Conservation (phyloP, 163 green algal genomes). For the Trebouxiophyceae sp. region DNA sequence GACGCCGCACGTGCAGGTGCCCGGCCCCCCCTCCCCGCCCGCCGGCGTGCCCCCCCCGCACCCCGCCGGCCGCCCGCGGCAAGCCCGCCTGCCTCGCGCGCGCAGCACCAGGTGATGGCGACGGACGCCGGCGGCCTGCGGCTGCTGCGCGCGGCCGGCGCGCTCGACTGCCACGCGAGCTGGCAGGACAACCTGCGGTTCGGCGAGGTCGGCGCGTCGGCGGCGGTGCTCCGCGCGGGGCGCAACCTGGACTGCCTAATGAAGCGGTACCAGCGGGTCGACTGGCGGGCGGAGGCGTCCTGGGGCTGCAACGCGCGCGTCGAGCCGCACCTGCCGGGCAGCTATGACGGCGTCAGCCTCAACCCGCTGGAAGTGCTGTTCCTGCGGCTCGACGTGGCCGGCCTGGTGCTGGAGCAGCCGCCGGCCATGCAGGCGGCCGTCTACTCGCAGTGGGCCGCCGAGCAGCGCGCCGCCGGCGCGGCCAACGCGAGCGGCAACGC, state of each 20-base stretch:
- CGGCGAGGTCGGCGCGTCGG: slow-evolving; percentile 23
- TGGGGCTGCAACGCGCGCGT: slow-evolving; percentile 34
- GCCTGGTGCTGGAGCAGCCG: background rate
- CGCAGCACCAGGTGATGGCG: background rate
- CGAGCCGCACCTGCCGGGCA: slow-evolving; percentile 1
- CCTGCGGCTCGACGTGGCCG: background rate
- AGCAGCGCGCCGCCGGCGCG: too few species aligned
- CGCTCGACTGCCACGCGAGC: slow-evolving; percentile 24
- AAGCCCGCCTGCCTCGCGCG: too few species aligned
- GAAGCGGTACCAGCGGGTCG: slow-evolving; percentile 37
- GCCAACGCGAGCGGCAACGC: background rate
- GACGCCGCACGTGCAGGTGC: background rate
- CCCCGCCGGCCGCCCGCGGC: too few species aligned
- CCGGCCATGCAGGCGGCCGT: background rate
- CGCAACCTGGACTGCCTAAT: slow-evolving; percentile 41
- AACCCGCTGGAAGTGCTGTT: slow-evolving; percentile 10
- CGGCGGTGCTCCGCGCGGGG: slow-evolving; percentile 22
- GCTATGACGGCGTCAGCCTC: slow-evolving; percentile 8
- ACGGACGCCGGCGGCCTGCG: background rate
- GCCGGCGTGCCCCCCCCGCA: too few species aligned
- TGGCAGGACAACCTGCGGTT: slow-evolving; percentile 30
- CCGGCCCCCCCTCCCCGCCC: too few species aligned
- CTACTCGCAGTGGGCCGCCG: background rate
- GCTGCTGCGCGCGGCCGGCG: slow-evolving; percentile 17
- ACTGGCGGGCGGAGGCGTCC: slow-evolving; percentile 28